These are phyloP conservation scores for Penicillium palitans DNA, from an alignment of 2,329 filamentous ascomycete genomes.

Conservation along the genomic window DNA sequence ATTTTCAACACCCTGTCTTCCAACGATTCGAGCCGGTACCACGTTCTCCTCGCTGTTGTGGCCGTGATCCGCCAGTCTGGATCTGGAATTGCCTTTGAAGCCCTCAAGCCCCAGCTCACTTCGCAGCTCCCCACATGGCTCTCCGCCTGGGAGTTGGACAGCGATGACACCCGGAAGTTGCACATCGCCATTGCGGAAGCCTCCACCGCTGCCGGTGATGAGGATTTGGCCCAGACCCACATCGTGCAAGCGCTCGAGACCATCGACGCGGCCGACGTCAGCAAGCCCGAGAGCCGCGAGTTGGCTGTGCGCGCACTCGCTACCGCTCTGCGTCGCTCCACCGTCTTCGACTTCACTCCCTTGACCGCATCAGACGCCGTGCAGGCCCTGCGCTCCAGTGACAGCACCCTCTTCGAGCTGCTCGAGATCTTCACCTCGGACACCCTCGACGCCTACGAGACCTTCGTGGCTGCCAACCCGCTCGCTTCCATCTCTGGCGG, in stretches of 20 bases:
- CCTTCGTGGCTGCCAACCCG: slow-evolving; percentile 71
- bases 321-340: slow-evolving; percentile 64
- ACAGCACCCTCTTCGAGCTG: slow-evolving; percentile 83
- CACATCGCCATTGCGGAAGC: slow-evolving; percentile 80
- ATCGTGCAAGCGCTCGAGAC: slow-evolving; percentile 74
- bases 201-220: slow-evolving; percentile 74
- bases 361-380: slow-evolving; percentile 72
- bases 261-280: slow-evolving; percentile 62
- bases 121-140: slow-evolving; percentile 77
- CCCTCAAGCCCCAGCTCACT: slow-evolving; percentile 77
- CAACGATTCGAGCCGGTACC: slow-evolving; percentile 76
- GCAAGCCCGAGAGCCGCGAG: slow-evolving; percentile 56
- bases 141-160: slow-evolving; percentile 75
- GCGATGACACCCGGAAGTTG: slow-evolving; percentile 80
- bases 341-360: slow-evolving; percentile 72
- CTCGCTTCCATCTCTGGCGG: slow-evolving; percentile 69
- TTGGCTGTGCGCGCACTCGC: slow-evolving; percentile 66
- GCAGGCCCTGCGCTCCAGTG: slow-evolving; percentile 80
- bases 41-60: slow-evolving; percentile 86
- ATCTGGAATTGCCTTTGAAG: slow-evolving; percentile 75
- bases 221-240: slow-evolving; percentile 73
- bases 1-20: slow-evolving; percentile 90
- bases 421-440: slow-evolving; percentile 95
- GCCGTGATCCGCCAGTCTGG: slow-evolving; percentile 73
- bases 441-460: slow-evolving; percentile 90